These are phyloP conservation scores for Puccinellia tenuiflora DNA, from an alignment of 176 grass and related monocot genomes.

Conservation along the genomic window DNA sequence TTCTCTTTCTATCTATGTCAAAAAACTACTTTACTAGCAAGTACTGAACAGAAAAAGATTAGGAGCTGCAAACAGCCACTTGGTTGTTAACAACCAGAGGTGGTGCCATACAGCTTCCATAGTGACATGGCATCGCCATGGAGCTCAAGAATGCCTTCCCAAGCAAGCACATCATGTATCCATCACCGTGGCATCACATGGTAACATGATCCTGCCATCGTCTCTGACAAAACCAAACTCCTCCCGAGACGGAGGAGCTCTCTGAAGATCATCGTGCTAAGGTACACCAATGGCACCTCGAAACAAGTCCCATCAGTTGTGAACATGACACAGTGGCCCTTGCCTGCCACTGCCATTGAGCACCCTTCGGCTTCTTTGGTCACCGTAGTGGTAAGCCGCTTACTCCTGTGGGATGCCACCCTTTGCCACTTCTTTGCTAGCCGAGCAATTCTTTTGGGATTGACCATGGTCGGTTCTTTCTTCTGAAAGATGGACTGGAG, in stretches of 20 bases:
- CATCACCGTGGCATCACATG: constrained; percentile 27
- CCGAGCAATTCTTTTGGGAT: constrained; percentile 4
- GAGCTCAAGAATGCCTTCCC: constrained; percentile 30
- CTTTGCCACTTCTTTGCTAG: constrained; percentile 30
- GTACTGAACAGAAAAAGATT: not conserved
- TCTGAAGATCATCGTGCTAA: constrained; percentile 26
- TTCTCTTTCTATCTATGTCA: not conserved
- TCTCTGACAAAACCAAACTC: constrained; percentile 30
- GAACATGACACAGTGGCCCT: constrained; percentile 46
- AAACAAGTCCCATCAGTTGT: constrained; percentile 30
- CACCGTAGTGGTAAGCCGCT: not conserved
- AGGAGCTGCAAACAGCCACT: constrained; percentile 27
- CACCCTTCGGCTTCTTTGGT: not conserved
- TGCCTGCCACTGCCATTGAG: constrained; percentile 10
- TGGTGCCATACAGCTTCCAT: not conserved
- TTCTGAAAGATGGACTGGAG: not conserved
- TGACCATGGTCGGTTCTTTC: not conserved
- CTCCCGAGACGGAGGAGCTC: constrained; percentile 38
- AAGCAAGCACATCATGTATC: constrained; percentile 37
- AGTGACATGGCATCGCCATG: constrained; percentile 5
- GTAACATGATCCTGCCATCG: constrained; percentile 31
- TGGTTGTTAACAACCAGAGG: not conserved
- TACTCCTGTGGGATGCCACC: not conserved
- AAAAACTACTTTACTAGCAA: not conserved
- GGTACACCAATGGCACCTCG: constrained; percentile 41